A percentile compares a stretch with the other conserved stretches of the same genome.
These are phyloP conservation scores for Alternaria triticimaculans DNA, from an alignment of 2,329 filamentous ascomycete genomes.

Conservation along the genomic window DNA sequence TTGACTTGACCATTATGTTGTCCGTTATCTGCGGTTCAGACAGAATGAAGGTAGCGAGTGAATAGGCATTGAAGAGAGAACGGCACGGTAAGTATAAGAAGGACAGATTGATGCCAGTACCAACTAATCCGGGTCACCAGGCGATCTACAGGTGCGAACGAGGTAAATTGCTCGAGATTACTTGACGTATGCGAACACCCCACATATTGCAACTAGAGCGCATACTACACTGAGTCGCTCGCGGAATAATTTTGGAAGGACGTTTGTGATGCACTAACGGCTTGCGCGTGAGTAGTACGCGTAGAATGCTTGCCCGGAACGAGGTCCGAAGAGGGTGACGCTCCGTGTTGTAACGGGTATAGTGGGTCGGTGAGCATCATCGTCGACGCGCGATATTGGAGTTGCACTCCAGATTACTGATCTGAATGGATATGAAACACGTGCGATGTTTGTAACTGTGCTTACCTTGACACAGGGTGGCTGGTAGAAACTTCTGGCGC, in stretches of 20 bases:
- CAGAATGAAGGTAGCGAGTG: neutral
- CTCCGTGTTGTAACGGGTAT: conserved; percentile 18
- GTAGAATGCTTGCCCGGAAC: conserved; percentile 7
- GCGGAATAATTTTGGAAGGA: conserved; percentile 28
- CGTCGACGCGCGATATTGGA: neutral
- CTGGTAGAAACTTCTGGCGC: neutral
- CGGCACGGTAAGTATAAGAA: conserved; percentile 15
- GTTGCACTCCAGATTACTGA: neutral
- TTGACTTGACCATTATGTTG: conserved; percentile 31
- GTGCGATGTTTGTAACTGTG: neutral
- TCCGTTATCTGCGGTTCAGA: neutral
- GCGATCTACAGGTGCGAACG: conserved; percentile 23
- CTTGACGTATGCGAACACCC: conserved; percentile 23
- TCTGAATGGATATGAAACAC: neutral
- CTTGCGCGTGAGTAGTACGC: conserved; percentile 1
- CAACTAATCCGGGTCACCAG: conserved; percentile 18
- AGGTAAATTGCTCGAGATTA: conserved; percentile 35
- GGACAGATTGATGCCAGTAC: conserved; percentile 12
- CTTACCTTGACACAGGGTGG: neutral
- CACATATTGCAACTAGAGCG: conserved; percentile 23
- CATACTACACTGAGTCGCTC: conserved; percentile 9
- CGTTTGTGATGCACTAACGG: conserved; percentile 4
- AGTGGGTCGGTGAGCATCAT: neutral
- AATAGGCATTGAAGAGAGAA: neutral
- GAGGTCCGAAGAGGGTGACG: neutral